Percentiles rank a stretch among this genome's conserved stretches.
These are phyloP conservation scores for Sclerotiophoma versabilis DNA, from an alignment of 2,329 filamentous ascomycete species.

Conservation along the genomic window DNA sequence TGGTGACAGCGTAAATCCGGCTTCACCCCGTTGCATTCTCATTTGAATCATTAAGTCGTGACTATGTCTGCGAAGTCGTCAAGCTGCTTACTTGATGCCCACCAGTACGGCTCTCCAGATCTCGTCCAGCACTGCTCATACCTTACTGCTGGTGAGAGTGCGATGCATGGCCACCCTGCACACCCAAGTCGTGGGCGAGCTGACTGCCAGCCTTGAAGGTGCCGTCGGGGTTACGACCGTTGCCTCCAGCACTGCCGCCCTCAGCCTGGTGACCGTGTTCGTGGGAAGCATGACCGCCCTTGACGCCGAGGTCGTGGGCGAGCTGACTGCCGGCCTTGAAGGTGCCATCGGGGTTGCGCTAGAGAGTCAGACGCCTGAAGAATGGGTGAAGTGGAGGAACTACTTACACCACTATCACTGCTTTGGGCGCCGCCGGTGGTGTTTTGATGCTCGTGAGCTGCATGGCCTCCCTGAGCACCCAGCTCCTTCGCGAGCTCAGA, in stretches of 20 bases:
- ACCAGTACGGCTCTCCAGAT: no score
- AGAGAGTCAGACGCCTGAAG: no score
- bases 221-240: slow-evolving; percentile 51
- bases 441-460: slow-evolving; percentile 38
- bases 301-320: slow-evolving; percentile 45
- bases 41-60: no score
- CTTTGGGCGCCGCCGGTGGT: slow-evolving; percentile 15
- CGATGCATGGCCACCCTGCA: slow-evolving; percentile 38
- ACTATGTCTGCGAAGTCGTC: no score
- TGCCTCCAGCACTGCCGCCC: not conserved
- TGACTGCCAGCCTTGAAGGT: slow-evolving; percentile 48
- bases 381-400: no score
- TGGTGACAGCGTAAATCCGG: no score
- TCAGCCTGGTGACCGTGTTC: slow-evolving; percentile 1
- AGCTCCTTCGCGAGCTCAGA: slow-evolving; percentile 49
- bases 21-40: no score
- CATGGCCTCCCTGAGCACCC: slow-evolving; percentile 47
- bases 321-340: slow-evolving; percentile 47
- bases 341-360: slow-evolving; percentile 52
- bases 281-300: slow-evolving; percentile 41
- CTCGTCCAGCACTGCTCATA: not conserved
- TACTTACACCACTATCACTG: slow-evolving; percentile 33
- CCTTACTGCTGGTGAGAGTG: slow-evolving; percentile 21
- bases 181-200: slow-evolving; percentile 45
- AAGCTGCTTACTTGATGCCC: no score